Conservation (phyloP, 139 green algal species). For the Pseudopediastrum boryanum region DNA sequence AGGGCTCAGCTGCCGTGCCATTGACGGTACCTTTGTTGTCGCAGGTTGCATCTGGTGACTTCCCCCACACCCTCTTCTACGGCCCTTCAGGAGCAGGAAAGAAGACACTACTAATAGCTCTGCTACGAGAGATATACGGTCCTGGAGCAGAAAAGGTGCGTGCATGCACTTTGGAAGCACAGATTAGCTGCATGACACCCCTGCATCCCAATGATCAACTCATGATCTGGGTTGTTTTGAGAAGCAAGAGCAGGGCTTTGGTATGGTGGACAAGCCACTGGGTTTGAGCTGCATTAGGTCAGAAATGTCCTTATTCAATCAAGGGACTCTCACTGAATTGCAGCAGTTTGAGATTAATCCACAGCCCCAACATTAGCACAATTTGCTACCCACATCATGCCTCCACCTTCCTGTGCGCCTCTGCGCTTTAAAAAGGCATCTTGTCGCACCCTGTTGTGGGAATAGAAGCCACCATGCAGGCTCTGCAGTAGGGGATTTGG, state of each 20-base stretch:
- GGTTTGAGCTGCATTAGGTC: neutral
- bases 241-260: neutral
- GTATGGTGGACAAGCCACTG: neutral
- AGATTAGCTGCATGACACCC: neutral
- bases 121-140: constrained; percentile 94
- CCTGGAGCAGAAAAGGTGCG: constrained; percentile 89
- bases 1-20: neutral
- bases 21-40: neutral
- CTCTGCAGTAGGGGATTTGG: neutral
- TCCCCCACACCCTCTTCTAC: constrained; percentile 96
- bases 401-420: no score
- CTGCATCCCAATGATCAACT: neutral
- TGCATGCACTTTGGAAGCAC: neutral
- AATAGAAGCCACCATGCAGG: neutral
- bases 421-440: no score
- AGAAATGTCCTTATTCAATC: neutral
- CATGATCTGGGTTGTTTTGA: neutral
- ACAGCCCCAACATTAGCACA: no score
- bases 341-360: neutral
- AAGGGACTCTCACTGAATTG: no score
- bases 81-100: constrained; percentile 94
- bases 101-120: constrained; percentile 92
- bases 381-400: no score
- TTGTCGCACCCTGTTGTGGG: no score
- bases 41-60: constrained; percentile 88